Evolutionary conservation across 106 monocot species (phyloP), one percentile per base, ranked within the genome.

Genomic region (Dendrobium huoshanense): DNA sequence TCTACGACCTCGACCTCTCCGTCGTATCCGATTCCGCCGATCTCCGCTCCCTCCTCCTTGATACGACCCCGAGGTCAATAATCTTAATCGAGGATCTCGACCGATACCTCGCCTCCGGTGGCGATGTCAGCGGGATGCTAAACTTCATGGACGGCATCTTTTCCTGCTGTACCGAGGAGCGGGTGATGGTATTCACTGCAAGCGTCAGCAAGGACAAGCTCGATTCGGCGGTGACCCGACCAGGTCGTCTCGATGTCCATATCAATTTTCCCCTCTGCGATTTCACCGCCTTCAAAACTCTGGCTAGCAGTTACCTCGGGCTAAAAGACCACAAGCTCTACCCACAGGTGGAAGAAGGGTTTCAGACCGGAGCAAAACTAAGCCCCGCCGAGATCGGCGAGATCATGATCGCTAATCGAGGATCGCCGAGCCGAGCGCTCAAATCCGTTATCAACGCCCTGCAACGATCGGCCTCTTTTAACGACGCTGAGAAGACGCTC

Each of bases 311-410:
- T 72, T 88, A 91, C 84, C 61, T 90, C 81, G 83, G 78, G 45
- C 15, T 82, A 8, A 85, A 48, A 24, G 84, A 82, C 17, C 84
- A 79, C 33, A 79, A 61, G 61, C 80, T 67, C 27, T 73, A 80
- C 22, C 76, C 48, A 13, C 76, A 41, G 33, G 88, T 88, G 70
- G 88, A 78, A 9, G 92, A 87, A 81, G 82, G 17, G 56, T 55
- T 95, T 54, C 83, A 92, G 2, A n/a, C 10, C 33, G 81, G 88
- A 78, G 88, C 83, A 2, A 51, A 75, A 40, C 72, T 92, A 13
- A 95, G 92, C 20, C 95, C 95, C 41, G 95, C 95, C 2, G 95
- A 95, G 10, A 56, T 91, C 16, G 89, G 93, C 3, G 95, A 95
- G 86, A 72, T 92, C 51, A 88, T 93, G 91, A 87, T 93, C 15